Base-by-base conservation (phyloP, 169 alveolate species). In the Eimeria necatrix region DNA sequence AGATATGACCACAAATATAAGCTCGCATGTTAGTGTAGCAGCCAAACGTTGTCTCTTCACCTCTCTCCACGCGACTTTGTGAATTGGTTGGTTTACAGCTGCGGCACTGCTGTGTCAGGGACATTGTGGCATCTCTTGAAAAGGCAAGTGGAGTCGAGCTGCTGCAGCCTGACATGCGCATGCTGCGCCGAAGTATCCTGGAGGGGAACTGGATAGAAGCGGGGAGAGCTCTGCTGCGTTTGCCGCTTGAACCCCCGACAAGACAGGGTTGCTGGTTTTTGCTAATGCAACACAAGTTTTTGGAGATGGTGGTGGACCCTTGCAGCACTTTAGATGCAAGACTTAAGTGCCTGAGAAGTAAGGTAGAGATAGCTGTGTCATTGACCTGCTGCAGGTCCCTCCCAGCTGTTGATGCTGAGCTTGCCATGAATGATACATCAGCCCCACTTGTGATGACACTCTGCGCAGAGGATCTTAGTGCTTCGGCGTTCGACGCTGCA, bases 81-180 rank as follows among this genome's bases (percentile, higher is more conserved):
- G 41, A 32, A 32, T 32, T 32, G 41, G 41, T 56, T 56, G 41
- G 3, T 32, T 4, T 4, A 49, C 80, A 4, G 18, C 22, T 26
- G 78, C 51, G 60, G n/a, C 26, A 26, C 59, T 56, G 12, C 5
- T 6, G 24, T 41, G 78, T 60, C 80, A 84, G 92, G 70, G 78
- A 84, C 32, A 60, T 84, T 41, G 92, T 84, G 59, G 80, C 78
- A 22, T 56, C 92, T 56, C 92, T 84, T 5, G 92, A 84, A 78
- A 60, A 84, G 61, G 78, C 92, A 18, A 84, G 92, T 59, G 78
- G 92, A 32, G 92, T 84, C n/a, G 92, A 56, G 80, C 92, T 84
- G 48, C 92, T 84, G 46, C 92, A 53, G 74, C 92, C 78, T 84
- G 92, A 84, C 92, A 60, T 84, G 92, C 92, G 92, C 61, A 84